These are phyloP conservation scores for Chaetomiaceae sp. DNA, from an alignment of 2,329 filamentous ascomycete species.

Conservation along the genomic window DNA sequence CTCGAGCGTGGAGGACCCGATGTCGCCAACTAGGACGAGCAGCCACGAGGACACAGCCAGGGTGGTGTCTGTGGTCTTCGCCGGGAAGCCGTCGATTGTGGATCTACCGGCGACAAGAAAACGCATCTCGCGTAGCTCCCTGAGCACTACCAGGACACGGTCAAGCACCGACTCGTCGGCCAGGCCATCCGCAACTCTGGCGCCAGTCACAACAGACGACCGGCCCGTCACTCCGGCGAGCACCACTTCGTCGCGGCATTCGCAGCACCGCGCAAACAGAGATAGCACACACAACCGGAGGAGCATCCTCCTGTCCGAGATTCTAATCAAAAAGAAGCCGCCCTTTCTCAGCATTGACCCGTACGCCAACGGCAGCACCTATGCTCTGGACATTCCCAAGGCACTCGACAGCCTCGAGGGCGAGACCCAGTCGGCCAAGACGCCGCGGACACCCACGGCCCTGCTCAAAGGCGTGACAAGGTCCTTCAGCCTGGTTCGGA, in stretches of 20 bases:
- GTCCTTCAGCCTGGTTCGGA: slow-evolving; percentile 51
- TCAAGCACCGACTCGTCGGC: slow-evolving; percentile 27
- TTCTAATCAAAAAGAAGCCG: slow-evolving; percentile 36
- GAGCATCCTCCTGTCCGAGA: slow-evolving; percentile 39
- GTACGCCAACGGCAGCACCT: slow-evolving; percentile 40
- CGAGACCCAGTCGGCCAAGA: slow-evolving; percentile 37
- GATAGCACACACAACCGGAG: slow-evolving; percentile 39
- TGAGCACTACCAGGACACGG: slow-evolving; percentile 29
- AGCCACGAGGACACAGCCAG: slow-evolving; percentile 55
- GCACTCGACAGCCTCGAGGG: slow-evolving; percentile 22
- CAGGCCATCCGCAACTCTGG: neutral
- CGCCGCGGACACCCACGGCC: slow-evolving; percentile 36
- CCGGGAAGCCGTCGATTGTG: slow-evolving; percentile 56
- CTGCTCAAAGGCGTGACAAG: slow-evolving; percentile 47
- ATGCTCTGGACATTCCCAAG: slow-evolving; percentile 29
- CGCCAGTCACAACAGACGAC: slow-evolving; percentile 17
- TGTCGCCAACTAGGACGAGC: slow-evolving; percentile 33
- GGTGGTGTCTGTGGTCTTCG: slow-evolving; percentile 55
- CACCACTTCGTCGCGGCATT: slow-evolving; percentile 23
- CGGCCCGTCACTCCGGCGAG: slow-evolving; percentile 23
- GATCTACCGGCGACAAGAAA: slow-evolving; percentile 41
- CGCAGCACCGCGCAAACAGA: neutral
- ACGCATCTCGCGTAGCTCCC: slow-evolving; percentile 42
- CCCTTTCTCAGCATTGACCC: slow-evolving; percentile 53
- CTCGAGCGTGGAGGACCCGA: slow-evolving; percentile 30